A percentile compares a stretch with the other conserved stretches of the same genome.
Evolutionary conservation across 164 flowering plant genomes (phyloP).

Genomic region (Tinospora cordifolia): DNA sequence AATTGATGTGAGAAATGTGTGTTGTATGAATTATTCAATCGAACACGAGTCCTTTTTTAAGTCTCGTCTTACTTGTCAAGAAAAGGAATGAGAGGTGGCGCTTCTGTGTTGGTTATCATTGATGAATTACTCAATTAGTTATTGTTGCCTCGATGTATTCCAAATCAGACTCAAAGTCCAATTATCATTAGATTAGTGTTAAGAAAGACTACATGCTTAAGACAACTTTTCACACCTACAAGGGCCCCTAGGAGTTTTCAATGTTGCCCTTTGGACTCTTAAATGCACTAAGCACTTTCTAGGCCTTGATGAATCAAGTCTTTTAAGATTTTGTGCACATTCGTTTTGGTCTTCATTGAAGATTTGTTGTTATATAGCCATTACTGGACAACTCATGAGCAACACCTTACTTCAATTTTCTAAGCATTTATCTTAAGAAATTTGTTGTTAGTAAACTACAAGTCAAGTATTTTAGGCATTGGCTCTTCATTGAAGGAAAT

Average conservation of each 20-base stretch:
- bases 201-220: neutral
- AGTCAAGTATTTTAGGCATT: too few species aligned
- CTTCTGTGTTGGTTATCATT: neutral
- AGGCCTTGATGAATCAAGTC: neutral
- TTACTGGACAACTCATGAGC: too few species aligned
- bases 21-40: neutral
- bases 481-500: too few species aligned
- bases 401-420: too few species aligned
- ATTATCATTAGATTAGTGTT: neutral
- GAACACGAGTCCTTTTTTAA: neutral
- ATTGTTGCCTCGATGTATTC: neutral
- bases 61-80: neutral
- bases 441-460: neutral
- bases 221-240: neutral
- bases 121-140: neutral
- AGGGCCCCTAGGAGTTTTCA: neutral
- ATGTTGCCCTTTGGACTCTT: constrained; percentile 1
- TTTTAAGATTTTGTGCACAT: too few species aligned
- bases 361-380: too few species aligned
- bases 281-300: too few species aligned
- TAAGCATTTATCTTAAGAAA: neutral
- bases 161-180: neutral
- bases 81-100: neutral
- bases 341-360: too few species aligned
- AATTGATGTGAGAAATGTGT: neutral